phyloP scores from a whole-genome alignment of 768 basidiomycete genomes.

The Lactifluus volemus region DNA sequence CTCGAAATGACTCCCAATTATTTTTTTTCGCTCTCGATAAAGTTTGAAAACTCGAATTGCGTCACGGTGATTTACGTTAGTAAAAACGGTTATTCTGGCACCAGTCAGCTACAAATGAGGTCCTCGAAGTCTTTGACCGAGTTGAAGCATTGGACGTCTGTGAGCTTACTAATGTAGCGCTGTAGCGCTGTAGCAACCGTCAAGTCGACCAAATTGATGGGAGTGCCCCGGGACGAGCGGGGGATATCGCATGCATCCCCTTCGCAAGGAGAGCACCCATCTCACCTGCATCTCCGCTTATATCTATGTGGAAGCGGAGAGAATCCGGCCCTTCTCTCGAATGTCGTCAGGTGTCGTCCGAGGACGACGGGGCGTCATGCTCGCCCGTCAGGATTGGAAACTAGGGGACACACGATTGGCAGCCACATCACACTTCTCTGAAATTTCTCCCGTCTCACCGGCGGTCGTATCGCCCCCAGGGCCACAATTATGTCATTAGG shows the following conservation, averaged over 20 bases:
- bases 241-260: neutral
- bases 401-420: slow-evolving; percentile 13
- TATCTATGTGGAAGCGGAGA: slow-evolving; percentile 6
- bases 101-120: neutral
- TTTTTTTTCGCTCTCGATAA: neutral
- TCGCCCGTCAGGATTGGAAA: slow-evolving; percentile 4
- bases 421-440: neutral
- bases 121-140: neutral
- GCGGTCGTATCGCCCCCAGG: neutral
- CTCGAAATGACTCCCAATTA: neutral
- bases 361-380: slow-evolving; percentile 15
- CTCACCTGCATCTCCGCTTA: slow-evolving; percentile 2
- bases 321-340: slow-evolving; percentile 6
- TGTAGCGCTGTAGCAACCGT: neutral
- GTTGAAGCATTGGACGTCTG: neutral
- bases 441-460: neutral
- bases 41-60: neutral
- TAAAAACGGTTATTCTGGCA: neutral
- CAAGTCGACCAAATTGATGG: neutral
- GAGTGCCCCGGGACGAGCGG: neutral
- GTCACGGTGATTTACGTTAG: neutral
- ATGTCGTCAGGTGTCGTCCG: slow-evolving; percentile 16
- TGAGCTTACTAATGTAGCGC: neutral
- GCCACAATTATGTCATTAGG: slow-evolving; percentile 14
- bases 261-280: neutral